Percentiles rank a stretch among this genome's conserved stretches.
These are phyloP conservation scores for Yarrowia keelungensis DNA, from an alignment of 805 yeast genomes.

Conservation along the genomic window DNA sequence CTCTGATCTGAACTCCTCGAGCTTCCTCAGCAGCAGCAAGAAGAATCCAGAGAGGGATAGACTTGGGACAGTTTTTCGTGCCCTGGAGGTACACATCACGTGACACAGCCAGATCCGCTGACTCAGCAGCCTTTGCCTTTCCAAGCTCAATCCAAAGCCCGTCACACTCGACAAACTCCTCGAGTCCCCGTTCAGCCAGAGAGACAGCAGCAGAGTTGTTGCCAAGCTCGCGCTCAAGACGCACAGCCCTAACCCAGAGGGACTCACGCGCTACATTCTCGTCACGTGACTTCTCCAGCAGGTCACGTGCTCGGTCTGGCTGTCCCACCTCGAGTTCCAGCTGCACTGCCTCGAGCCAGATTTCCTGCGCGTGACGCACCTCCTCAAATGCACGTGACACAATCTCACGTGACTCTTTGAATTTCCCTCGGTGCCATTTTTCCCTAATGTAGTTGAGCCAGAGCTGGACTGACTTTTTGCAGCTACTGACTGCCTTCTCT, in stretches of 20 bases:
- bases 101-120: constrained; percentile 49
- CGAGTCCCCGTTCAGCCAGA: constrained; percentile 57
- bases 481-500: constrained; percentile 59
- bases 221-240: constrained; percentile 56
- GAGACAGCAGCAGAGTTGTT: constrained; percentile 52
- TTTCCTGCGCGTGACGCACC: constrained; percentile 58
- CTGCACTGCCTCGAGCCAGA: constrained; percentile 78
- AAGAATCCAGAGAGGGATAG: constrained; percentile 61
- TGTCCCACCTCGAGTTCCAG: constrained; percentile 59
- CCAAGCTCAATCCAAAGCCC: constrained; percentile 39
- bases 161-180: constrained; percentile 57
- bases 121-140: neutral
- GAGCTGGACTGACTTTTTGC: constrained; percentile 60
- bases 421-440: constrained; percentile 60
- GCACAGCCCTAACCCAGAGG: constrained; percentile 68
- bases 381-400: constrained; percentile 57
- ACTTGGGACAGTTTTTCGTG: constrained; percentile 56
- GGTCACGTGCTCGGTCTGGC: constrained; percentile 50
- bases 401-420: constrained; percentile 60
- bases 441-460: constrained; percentile 78
- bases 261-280: constrained; percentile 54
- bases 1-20: constrained; percentile 57
- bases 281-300: constrained; percentile 54
- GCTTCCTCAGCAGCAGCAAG: constrained; percentile 59
- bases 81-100: constrained; percentile 59